Conservation (phyloP, 78 protist genomes). For the Guillardia theta region DNA sequence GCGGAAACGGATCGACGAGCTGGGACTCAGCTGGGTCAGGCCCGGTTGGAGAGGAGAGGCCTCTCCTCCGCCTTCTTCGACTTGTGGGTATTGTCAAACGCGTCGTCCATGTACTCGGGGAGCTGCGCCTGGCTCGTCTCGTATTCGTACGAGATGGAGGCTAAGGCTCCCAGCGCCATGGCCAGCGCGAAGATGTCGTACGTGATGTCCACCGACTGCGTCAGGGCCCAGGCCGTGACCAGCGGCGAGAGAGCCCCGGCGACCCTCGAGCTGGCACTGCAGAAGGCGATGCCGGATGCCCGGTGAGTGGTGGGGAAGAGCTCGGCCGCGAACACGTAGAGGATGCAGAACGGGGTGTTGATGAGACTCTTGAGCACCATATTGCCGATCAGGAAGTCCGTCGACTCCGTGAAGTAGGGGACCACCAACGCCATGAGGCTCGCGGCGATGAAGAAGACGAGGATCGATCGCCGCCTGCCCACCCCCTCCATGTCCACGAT, state of each 20-base stretch:
- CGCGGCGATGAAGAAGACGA: background rate
- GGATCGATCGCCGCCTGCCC: background rate
- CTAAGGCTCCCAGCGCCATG: background rate
- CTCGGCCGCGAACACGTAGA: conserved; percentile 5
- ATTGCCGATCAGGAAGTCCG: background rate
- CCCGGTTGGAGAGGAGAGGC: too few species aligned
- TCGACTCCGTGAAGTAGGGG: background rate
- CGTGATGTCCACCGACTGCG: background rate
- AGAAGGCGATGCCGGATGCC: conserved; percentile 11
- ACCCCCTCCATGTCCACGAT: background rate
- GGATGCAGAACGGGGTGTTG: conserved; percentile 32
- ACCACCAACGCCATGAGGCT: background rate
- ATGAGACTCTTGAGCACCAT: background rate
- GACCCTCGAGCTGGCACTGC: background rate
- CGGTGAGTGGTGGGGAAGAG: background rate
- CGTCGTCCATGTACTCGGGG: background rate
- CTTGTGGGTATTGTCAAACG: too few species aligned
- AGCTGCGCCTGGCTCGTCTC: background rate
- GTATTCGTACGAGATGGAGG: background rate
- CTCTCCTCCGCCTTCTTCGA: too few species aligned
- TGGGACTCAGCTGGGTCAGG: too few species aligned
- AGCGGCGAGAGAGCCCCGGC: conserved; percentile 31
- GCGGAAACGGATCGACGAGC: too few species aligned
- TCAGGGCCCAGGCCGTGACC: conserved; percentile 7
- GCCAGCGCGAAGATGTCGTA: background rate